Base-by-base conservation (phyloP, 2,329 filamentous ascomycete species). In the Botrytis porri region DNA sequence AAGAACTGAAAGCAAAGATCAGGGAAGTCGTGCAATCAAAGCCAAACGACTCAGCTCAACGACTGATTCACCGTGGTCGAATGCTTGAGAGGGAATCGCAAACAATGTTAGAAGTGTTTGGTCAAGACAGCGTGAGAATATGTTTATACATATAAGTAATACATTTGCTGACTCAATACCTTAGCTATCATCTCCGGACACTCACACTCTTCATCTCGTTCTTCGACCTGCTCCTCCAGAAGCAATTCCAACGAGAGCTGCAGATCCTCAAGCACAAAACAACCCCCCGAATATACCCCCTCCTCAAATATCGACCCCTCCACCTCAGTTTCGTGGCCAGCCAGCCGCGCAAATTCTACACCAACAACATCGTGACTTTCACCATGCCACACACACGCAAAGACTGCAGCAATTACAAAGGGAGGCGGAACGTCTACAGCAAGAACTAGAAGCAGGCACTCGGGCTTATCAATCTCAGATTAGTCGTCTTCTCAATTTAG, bases 41-140 rank as follows among this genome's bases (percentile, higher is more conserved):
- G 69, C 88, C 88, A 5, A 77, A 84, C 25, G 84, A 88, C 74
- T 84, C 88, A 48, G 84, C 86, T 48, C 88, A 90, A 79, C 84
- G 89, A 60, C 81, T 91, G 73, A 91, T 91, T 54, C 86, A 90
- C 77, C 84, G 86, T 60, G 89, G 89, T 1, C 86, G 88, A 51
- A 83, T 89, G 64, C 81, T 91, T 65, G 80, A 83, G 43, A 85
- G 85, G 67, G 88, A 90, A 54, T 81, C 82, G 18, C 87, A 89
- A 73, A 89, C 85, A 25, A 82, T 91, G 81, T 78, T 84, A 37
- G 85, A 88, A 54, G 81, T 90, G 4, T 88, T 91, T 78, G 88
- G 88, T 4, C 82, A 84, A 72, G 85, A 88, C 74, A 81, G 83
- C 39, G 79, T 80, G 75, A 73, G 75, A 54, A 78, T 32, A 41